Evolutionary conservation across 495 filamentous ascomycete genomes (phyloP), one percentile per base, ranked within the genome.

Genomic region (Xylaria grammica): DNA sequence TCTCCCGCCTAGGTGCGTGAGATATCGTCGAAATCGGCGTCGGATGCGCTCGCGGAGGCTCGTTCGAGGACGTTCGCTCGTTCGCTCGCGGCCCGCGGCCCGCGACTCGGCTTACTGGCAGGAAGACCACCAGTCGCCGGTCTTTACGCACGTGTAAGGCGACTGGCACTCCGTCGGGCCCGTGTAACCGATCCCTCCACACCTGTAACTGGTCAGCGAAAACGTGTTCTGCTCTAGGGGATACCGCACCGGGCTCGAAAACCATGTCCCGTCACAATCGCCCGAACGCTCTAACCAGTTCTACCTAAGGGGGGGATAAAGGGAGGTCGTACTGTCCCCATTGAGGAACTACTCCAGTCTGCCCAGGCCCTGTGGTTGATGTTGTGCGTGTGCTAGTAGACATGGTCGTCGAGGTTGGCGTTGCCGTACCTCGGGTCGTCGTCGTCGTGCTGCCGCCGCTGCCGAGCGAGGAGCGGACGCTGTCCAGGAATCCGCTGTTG

Each of bases 401-500:
- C 34, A 63, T 42, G 42, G 46, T 56, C 27, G 67, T 65, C 26
- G 62, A 54, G 52, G 66, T 62, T 15, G 56, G 48, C 24, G 60
- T 49, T 45, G 7, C 66, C 11, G 63, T 62, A 19, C 57, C 65
- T 7, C 58, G 65, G 15, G 71, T 69, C 30, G 64, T 63, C 24
- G 67, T 63, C 1, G 29, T n/a, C 6, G 59, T 32, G 38, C 63
- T 60, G 15, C 69, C 68, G 17, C 63, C 55, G 24, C 66, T 67
- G 29, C 30, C 49, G 52, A 81, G 63, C 2, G 69, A 62, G 17
- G 65, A 48, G 54, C 58, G 70, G 22, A 87, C 73, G 32, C 67
- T 69, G 30, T 75, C 73, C 65, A 90, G 72, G 69, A 87, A 88
- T 7, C 87, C 87, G 9, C 65, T 7, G 70, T 91, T 91, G 34